Evolutionary conservation across 1,139 yeast genomes (phyloP).

Genomic region (Nadsonia starkeyi-henricii): DNA sequence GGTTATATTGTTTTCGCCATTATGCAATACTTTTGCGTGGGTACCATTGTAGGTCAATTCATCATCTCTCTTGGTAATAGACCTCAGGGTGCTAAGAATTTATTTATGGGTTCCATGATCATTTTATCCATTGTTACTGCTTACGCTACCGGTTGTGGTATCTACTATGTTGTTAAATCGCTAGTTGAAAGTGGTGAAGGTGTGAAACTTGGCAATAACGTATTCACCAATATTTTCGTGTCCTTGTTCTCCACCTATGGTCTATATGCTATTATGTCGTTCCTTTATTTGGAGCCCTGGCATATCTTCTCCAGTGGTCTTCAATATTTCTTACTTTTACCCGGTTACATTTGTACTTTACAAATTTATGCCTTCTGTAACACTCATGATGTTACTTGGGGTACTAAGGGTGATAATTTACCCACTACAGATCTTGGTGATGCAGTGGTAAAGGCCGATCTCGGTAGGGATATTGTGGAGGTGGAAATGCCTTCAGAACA

Average conservation of each 20-base stretch:
- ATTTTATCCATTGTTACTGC: conserved; percentile 64
- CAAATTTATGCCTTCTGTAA: conserved; percentile 93
- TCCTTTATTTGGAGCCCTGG: conserved; percentile 88
- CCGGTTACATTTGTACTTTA: conserved; percentile 81
- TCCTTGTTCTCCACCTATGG: conserved; percentile 83
- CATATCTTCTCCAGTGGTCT: conserved; percentile 72
- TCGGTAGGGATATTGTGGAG: conserved; percentile 49
- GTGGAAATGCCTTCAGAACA: conserved; percentile 86
- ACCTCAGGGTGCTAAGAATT: conserved; percentile 75
- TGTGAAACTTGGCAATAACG: conserved; percentile 27
- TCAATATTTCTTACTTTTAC: conserved; percentile 77
- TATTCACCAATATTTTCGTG: conserved; percentile 65
- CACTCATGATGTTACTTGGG: conserved; percentile 96
- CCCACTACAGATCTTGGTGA: conserved; percentile 52
- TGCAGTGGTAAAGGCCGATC: conserved; percentile 43
- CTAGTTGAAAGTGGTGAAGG: conserved; percentile 27
- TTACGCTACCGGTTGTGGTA: conserved; percentile 71
- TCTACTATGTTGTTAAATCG: conserved; percentile 58
- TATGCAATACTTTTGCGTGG: conserved; percentile 69
- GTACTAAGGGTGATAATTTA: conserved; percentile 84
- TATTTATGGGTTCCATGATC: conserved; percentile 60
- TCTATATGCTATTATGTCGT: conserved; percentile 59
- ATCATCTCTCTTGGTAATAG: conserved; percentile 90
- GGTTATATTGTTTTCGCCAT: conserved; percentile 62
- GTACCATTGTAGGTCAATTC: conserved; percentile 71